phyloP scores from a whole-genome alignment of 257 asterid species.

The Jacaranda mimosifolia region DNA sequence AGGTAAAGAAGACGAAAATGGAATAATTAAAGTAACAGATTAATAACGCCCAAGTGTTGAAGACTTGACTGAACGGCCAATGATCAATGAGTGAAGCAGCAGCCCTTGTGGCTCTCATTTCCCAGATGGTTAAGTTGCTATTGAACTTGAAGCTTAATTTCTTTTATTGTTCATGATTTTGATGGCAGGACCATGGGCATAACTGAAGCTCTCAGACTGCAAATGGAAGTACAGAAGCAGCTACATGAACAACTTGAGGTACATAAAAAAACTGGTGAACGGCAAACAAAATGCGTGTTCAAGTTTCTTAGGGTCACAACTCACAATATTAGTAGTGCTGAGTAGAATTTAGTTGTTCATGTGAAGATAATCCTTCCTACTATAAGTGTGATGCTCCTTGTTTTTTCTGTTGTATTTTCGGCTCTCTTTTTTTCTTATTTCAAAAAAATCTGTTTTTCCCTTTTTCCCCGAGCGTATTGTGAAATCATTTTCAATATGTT shows the following conservation, averaged over 20 bases:
- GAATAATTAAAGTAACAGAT: background rate
- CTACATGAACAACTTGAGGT: slow-evolving; percentile 97
- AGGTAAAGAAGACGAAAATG: background rate
- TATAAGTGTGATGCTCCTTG: no score
- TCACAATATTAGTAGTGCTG: no score
- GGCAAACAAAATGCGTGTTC: no score
- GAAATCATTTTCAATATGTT: no score
- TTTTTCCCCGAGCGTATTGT: no score
- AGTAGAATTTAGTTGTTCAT: no score
- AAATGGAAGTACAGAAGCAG: slow-evolving; percentile 93
- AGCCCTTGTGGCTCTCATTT: background rate
- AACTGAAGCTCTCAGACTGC: slow-evolving; percentile 83
- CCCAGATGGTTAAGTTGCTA: background rate
- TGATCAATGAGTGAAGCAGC: background rate
- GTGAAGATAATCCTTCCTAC: no score
- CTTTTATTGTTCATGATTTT: slow-evolving; percentile 7
- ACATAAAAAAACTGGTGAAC: slow-evolving; percentile 24
- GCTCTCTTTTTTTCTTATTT: no score
- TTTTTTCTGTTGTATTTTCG: no score
- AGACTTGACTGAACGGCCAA: background rate
- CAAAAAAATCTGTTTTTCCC: no score
- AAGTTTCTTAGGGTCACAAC: no score
- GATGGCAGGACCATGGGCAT: slow-evolving; percentile 75
- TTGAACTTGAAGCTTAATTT: slow-evolving; percentile 19
- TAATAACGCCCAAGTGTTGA: background rate